Base-by-base conservation (phyloP, 2,329 filamentous ascomycete species). In the Exophiala sp. region DNA sequence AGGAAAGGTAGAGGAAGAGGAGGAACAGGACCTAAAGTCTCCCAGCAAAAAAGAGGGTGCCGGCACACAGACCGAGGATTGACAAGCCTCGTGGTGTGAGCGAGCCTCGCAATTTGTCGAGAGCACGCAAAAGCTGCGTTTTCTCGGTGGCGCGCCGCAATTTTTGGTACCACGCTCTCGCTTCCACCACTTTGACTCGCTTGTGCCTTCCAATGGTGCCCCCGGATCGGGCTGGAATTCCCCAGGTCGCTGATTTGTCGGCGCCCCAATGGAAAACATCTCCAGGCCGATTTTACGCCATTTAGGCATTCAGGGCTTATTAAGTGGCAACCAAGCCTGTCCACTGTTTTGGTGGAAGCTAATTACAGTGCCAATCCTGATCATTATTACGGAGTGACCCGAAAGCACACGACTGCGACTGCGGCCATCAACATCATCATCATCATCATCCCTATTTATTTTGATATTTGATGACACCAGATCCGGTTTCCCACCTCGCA, bases 1-100 rank as follows among this genome's bases (percentile, higher is more conserved):
- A 38, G 14, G 35, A 12, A 36, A 38, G 14, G 35, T 38, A 16
- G 35, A 38, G 14, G 14, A 10, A 38, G 35, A 38, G 35, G 10
- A 5, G 35, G 35, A 38, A 38, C 5, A 10, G 40, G 12, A 42
- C 18, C 2, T 14, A 40, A 40, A 16, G 38, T 9, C 38, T 40
- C 38, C 8, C 3, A 16, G 35, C 16, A n/a, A 38, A 38, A 36
- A 38, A 38, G 12, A 38, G 9, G 39, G 21, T 20, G 29, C 32
- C 41, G 41, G 41, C 41, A 43, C 41, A 43, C 41, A 43, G 41
- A 43, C 41, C 41, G 41, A 43, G 24, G 24, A 29, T 4, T 29
- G 24, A 29, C 24, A 29, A 29, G 41, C 41, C 41, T 21, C 41
- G 41, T 43, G 41, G 20, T 24, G 7, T 24, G 21, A 43, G 29